Conservation (phyloP, 1,284 basidiomycete species). For the Kwoniella shivajii region DNA sequence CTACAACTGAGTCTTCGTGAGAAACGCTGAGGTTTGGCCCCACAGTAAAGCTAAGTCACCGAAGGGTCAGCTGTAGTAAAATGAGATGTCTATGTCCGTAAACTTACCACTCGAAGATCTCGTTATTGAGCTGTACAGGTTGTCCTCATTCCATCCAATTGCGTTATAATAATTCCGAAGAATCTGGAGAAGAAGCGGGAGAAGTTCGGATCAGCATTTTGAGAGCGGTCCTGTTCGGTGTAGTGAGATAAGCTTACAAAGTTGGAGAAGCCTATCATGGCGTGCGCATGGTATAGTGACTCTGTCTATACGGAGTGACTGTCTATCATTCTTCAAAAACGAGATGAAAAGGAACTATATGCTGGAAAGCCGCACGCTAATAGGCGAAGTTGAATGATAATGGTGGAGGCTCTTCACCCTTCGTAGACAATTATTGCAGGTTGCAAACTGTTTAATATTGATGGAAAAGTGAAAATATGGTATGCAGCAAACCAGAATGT, state of each 20-base stretch:
- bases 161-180: conserved; percentile 70
- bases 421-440: no score
- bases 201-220: neutral
- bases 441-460: no score
- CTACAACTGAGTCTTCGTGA: no score
- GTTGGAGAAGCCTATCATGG: conserved; percentile 21
- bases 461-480: no score
- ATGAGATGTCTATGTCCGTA: neutral
- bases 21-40: no score
- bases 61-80: neutral
- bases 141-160: conserved; percentile 96
- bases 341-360: no score
- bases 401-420: no score
- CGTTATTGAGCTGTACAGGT: conserved; percentile 86
- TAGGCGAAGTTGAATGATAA: neutral
- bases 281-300: neutral
- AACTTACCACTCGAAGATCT: conserved; percentile 77
- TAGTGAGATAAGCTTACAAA: conserved; percentile 7
- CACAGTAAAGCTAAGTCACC: conserved; percentile 16
- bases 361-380: neutral
- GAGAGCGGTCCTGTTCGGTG: neutral
- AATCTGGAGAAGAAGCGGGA: conserved; percentile 18
- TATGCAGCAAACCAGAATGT: conserved; percentile 6
- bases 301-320: no score
- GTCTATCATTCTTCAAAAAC: no score